Percentiles rank a stretch among this genome's conserved stretches.
Conservation (phyloP, 106 monocot genomes). For the Phalaenopsis aphrodite region DNA sequence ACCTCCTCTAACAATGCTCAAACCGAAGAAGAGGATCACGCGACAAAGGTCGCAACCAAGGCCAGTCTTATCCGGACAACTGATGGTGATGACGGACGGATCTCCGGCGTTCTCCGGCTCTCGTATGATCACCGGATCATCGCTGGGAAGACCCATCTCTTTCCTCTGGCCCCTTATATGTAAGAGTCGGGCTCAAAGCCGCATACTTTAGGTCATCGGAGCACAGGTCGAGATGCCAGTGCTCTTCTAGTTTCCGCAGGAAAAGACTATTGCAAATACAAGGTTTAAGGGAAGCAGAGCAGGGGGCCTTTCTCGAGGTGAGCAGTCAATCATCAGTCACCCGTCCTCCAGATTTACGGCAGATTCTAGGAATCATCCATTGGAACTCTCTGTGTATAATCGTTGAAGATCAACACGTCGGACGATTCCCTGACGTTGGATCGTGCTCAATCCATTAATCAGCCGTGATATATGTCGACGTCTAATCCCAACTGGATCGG, state of each 20-base stretch:
- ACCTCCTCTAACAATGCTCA: constrained; percentile 62
- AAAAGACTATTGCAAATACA: background rate
- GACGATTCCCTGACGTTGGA: no score
- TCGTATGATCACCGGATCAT: constrained; percentile 50
- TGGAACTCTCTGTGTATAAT: no score
- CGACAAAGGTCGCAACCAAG: constrained; percentile 79
- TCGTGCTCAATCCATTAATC: no score
- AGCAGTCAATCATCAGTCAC: background rate
- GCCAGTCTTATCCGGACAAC: constrained; percentile 68
- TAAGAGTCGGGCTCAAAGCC: background rate
- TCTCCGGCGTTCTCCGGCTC: constrained; percentile 44
- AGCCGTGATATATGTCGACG: no score
- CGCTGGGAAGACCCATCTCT: constrained; percentile 38
- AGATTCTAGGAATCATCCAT: no score
- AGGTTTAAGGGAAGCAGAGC: background rate
- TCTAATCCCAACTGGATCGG: no score
- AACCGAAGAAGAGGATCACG: constrained; percentile 60
- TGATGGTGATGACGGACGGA: constrained; percentile 46
- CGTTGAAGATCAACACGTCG: no score
- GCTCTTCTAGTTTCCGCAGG: background rate
- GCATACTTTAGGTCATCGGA: background rate
- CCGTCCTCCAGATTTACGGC: no score
- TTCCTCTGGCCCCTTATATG: background rate
- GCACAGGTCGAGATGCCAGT: background rate
- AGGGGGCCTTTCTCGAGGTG: background rate